A percentile compares a stretch with the other conserved stretches of the same genome.
phyloP scores from a whole-genome alignment of 768 basidiomycete genomes.

The Trichaptum fuscoviolaceum region DNA sequence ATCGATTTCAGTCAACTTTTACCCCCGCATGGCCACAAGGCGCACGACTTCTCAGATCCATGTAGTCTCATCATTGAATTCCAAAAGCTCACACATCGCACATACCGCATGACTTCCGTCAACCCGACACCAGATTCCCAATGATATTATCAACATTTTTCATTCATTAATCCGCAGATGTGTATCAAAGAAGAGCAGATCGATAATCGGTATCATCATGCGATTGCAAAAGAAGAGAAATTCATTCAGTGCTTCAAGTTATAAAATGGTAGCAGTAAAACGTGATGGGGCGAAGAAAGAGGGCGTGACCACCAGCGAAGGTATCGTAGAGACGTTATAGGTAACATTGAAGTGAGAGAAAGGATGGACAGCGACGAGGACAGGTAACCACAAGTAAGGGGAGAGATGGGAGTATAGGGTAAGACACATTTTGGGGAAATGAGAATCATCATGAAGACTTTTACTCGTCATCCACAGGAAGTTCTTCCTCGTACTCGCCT shows the following conservation, averaged over 20 bases:
- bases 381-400: not conserved
- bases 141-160: not conserved
- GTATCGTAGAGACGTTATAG: not conserved
- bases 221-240: not conserved
- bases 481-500: slow-evolving; percentile 85
- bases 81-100: too few relatives aligned
- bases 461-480: slow-evolving; percentile 53
- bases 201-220: slow-evolving; percentile 1
- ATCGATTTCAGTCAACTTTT: too few relatives aligned
- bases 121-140: too few relatives aligned
- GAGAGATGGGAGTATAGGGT: not conserved
- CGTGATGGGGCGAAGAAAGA: not conserved
- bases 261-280: not conserved
- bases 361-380: not conserved
- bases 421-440: slow-evolving; percentile 3
- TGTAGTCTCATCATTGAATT: too few relatives aligned
- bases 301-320: not conserved
- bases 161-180: slow-evolving; percentile 1
- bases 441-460: slow-evolving; percentile 4
- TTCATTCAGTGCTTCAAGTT: slow-evolving; percentile 1
- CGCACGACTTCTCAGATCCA: too few relatives aligned
- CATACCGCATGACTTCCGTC: not conserved
- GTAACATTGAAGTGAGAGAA: not conserved
- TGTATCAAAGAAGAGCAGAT: not conserved
- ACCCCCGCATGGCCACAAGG: too few relatives aligned